phyloP scores from a whole-genome alignment of 78 protist genomes.

The Diacronema lutheri region DNA sequence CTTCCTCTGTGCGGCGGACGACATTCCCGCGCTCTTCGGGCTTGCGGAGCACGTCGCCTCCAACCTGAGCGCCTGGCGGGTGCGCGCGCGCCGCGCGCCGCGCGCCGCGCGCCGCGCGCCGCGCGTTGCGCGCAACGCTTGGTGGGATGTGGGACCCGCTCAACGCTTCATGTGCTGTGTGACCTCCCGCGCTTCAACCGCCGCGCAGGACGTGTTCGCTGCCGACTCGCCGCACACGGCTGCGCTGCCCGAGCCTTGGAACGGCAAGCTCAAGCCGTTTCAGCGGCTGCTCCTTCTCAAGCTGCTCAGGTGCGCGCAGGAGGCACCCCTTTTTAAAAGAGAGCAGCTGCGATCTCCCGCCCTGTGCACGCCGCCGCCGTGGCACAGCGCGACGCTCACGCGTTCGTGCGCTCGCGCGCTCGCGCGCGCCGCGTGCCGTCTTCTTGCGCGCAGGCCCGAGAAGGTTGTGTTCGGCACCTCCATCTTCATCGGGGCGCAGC shows the following conservation, averaged over 20 bases:
- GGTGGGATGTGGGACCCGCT: not conserved
- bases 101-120: not conserved
- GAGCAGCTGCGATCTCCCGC: too few species aligned
- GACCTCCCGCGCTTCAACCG: too few species aligned
- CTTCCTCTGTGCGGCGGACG: not conserved
- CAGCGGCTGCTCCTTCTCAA: constrained; percentile 40
- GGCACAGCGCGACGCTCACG: too few species aligned
- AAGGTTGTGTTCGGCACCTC: constrained; percentile 37
- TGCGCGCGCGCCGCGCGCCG: not conserved
- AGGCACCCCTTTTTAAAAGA: too few species aligned
- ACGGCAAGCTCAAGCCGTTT: constrained; percentile 7
- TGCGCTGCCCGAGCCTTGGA: constrained; percentile 25
- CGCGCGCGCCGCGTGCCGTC: too few species aligned
- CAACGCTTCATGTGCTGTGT: too few species aligned
- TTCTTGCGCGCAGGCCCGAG: constrained; percentile 27
- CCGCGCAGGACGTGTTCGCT: not conserved
- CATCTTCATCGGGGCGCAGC: not conserved
- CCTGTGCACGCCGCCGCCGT: too few species aligned
- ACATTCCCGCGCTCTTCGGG: not conserved
- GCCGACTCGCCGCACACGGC: constrained; percentile 4
- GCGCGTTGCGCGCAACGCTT: not conserved
- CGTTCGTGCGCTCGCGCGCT: too few species aligned
- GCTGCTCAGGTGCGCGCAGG: constrained; percentile 1
- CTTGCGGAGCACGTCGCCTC: not conserved
- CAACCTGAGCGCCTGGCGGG: not conserved